Conservation (phyloP, 768 basidiomycete species). For the Galerina marginata region DNA sequence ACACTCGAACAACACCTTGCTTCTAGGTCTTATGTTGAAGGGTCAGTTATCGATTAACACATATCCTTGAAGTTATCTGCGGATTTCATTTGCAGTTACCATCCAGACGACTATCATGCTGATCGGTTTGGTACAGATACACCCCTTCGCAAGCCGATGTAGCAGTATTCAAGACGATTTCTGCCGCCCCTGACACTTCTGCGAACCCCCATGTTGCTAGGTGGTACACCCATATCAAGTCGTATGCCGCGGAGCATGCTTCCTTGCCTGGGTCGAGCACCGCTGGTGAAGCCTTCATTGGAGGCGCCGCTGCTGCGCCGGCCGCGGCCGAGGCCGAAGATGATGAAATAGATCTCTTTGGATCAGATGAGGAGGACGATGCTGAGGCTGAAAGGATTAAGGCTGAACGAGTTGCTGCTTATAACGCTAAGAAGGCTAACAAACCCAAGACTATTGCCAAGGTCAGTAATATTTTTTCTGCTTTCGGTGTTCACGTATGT, state of each 20-base stretch:
- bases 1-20: conserved; percentile 89
- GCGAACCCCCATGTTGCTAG: conserved; percentile 76
- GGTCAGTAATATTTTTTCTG: conserved; percentile 45
- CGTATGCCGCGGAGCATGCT: conserved; percentile 78
- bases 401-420: conserved; percentile 91
- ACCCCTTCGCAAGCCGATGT: conserved; percentile 95
- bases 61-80: neutral
- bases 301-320: conserved; percentile 51
- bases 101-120: neutral
- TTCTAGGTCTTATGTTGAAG: conserved; percentile 88
- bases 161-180: conserved; percentile 83
- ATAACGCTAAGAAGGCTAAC: conserved; percentile 90
- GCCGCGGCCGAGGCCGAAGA: conserved; percentile 60
- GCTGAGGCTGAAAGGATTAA: conserved; percentile 87
- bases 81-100: neutral
- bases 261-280: conserved; percentile 86
- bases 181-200: conserved; percentile 66
- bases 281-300: conserved; percentile 76
- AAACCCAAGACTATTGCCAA: conserved; percentile 91
- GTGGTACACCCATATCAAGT: conserved; percentile 96
- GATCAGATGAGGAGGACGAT: conserved; percentile 82
- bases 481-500: conserved; percentile 9
- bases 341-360: conserved; percentile 87
- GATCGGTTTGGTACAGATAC: conserved; percentile 59
- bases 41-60: conserved; percentile 59